phyloP scores from a whole-genome alignment of 1,284 basidiomycete species.

The Ganoderma resinaceum region DNA sequence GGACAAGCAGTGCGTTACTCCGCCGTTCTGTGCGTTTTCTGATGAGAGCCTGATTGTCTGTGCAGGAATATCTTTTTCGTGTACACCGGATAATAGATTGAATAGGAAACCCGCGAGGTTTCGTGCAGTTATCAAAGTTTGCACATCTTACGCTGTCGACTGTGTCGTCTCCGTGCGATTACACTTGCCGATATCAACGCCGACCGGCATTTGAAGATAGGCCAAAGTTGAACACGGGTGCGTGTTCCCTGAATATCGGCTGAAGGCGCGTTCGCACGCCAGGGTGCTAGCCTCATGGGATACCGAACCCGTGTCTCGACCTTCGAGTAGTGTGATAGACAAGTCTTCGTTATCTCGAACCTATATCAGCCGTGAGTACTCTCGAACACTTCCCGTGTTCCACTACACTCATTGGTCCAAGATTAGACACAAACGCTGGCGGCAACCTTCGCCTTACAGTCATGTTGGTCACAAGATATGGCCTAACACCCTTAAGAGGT shows the following conservation, averaged over 20 bases:
- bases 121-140: slow-evolving; percentile 7
- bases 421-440: slow-evolving; percentile 6
- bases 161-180: neutral
- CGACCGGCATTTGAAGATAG: neutral
- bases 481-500: neutral
- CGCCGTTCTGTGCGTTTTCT: neutral
- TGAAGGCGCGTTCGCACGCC: neutral
- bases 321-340: slow-evolving; percentile 11
- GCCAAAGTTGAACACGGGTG: neutral
- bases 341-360: slow-evolving; percentile 12
- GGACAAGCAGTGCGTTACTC: slow-evolving; percentile 57
- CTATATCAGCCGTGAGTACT: slow-evolving; percentile 10
- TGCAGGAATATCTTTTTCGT: slow-evolving; percentile 46
- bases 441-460: neutral
- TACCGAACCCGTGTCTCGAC: neutral
- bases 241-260: neutral
- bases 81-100: slow-evolving; percentile 40
- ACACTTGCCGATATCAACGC: neutral
- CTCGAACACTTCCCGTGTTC: slow-evolving; percentile 4
- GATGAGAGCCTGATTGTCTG: slow-evolving; percentile 1
- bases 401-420: slow-evolving; percentile 5
- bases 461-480: slow-evolving; percentile 2
- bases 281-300: neutral
- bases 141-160: neutral
- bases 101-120: neutral